Conservation (phyloP, 2,329 filamentous ascomycete genomes). For the Scolecobasidium constrictum region DNA sequence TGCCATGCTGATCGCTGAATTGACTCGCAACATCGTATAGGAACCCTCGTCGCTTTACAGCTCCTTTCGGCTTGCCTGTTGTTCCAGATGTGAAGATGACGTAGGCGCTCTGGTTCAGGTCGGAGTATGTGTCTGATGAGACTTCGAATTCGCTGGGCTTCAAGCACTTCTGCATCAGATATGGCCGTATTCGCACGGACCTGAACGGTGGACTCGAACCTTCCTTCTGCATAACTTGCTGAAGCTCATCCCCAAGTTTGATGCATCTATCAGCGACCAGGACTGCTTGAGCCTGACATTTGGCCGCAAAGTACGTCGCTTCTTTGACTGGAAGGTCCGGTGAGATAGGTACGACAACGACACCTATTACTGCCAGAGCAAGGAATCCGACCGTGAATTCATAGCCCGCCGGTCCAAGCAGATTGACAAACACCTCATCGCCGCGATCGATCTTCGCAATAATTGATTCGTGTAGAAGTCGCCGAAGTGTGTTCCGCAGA, state of each 20-base stretch:
- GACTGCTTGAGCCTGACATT: slow-evolving; percentile 26
- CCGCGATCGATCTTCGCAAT: slow-evolving; percentile 19
- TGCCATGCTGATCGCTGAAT: slow-evolving; percentile 21
- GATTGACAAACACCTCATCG: slow-evolving; percentile 31
- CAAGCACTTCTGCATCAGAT: slow-evolving; percentile 19
- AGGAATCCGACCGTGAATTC: slow-evolving; percentile 38
- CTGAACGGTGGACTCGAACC: slow-evolving; percentile 22
- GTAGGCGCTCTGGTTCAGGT: slow-evolving; percentile 28
- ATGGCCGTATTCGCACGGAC: slow-evolving; percentile 25
- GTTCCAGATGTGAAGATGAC: slow-evolving; percentile 37
- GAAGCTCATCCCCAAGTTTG: slow-evolving; percentile 17
- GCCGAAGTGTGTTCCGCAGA: slow-evolving; percentile 27
- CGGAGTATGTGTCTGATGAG: slow-evolving; percentile 29
- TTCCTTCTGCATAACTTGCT: slow-evolving; percentile 15
- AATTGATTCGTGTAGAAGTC: slow-evolving; percentile 18
- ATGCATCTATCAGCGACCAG: slow-evolving; percentile 25
- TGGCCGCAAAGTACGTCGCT: slow-evolving; percentile 32
- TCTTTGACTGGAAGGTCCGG: slow-evolving; percentile 31
- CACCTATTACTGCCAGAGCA: slow-evolving; percentile 34
- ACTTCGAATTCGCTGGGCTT: slow-evolving; percentile 24
- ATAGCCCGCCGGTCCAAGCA: slow-evolving; percentile 35
- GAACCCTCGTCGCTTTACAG: slow-evolving; percentile 32
- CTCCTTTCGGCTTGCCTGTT: slow-evolving; percentile 35
- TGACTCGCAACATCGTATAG: slow-evolving; percentile 23
- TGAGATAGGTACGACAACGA: slow-evolving; percentile 34